These are phyloP conservation scores for Penicillium frequentans DNA, from an alignment of 2,329 filamentous ascomycete species.

Conservation along the genomic window DNA sequence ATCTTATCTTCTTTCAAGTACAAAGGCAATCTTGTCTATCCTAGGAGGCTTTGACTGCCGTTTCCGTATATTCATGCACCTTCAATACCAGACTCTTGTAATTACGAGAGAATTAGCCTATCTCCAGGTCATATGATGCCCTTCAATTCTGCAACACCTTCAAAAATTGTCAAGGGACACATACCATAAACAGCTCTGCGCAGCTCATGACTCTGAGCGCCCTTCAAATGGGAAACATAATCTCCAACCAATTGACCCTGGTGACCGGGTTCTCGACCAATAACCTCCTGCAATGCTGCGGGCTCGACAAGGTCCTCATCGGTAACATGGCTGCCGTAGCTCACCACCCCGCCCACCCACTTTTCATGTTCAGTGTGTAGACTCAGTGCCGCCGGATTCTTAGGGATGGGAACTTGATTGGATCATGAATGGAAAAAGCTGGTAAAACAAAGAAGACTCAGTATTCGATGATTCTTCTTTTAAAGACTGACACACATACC, in stretches of 20 bases:
- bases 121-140: background rate
- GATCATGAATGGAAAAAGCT: too few species aligned
- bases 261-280: conserved; percentile 33
- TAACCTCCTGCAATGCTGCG: conserved; percentile 30
- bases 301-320: conserved; percentile 33
- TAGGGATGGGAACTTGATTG: too few species aligned
- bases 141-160: too few species aligned
- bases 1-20: too few species aligned
- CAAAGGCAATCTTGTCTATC: too few species aligned
- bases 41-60: background rate
- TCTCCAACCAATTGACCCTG: conserved; percentile 35
- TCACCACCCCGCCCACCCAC: conserved; percentile 26
- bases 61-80: conserved; percentile 14
- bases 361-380: conserved; percentile 29
- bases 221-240: conserved; percentile 20
- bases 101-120: conserved; percentile 22
- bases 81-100: conserved; percentile 17
- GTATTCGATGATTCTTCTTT: too few species aligned
- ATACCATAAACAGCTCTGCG: conserved; percentile 30
- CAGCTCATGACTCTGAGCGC: conserved; percentile 19
- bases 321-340: conserved; percentile 21
- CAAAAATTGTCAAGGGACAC: background rate
- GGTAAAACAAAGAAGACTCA: too few species aligned
- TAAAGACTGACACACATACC: too few species aligned
- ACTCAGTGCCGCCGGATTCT: conserved; percentile 9